Base-by-base conservation (phyloP, 441 rosid genomes). In the Jatropha podagrica region DNA sequence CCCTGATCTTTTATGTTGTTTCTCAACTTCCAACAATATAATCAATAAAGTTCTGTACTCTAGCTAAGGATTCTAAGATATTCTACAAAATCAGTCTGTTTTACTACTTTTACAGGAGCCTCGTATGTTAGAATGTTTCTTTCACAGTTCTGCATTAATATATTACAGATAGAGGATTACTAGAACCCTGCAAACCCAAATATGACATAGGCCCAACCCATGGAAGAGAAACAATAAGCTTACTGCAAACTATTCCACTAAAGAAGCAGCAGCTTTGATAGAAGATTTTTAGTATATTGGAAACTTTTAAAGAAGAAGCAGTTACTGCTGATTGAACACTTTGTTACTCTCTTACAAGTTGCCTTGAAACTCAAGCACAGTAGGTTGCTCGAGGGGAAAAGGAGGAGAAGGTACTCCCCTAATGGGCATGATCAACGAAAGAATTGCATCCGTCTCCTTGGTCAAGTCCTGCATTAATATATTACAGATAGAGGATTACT, bases 201-300 rank as follows among this genome's bases (percentile, higher is more conserved):
- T 26, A 27, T 52, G 38, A 70, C 11, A n/a, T 56, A 55, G 51
- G 74, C 74, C 64, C 64, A 56, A n/a, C 62, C 32, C 46, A 54
- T 37, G 37, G n/a, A 18, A 38, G 26, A 55, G 23, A 51, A 52
- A 69, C 17, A 37, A 37, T 32, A 17, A 52, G 1, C 9, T 37
- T 5, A 40, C 32, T 32, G 48, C 42, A 37, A 52, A 69, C 2
- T 49, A 68, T 32, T 69, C 5, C 48, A 51, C 26, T 37, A 51
- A 69, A 69, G 48, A 46, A 69, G 10, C 63, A 54, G 42, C 26
- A 69, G 11, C 63, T 44, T 42, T 38, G 68, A 41, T 40, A 64
- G 56, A 52, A 52, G 56, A 52, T 15, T 3, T 52, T 52, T 52
- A 4, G 18, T 52, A 15, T 4, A 52, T 52, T 52, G 56, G 56